Evolutionary conservation across 225 moss, liverwort and hornwort genomes (phyloP).

Genomic region (Bryoerythrophyllum caledonicum): DNA sequence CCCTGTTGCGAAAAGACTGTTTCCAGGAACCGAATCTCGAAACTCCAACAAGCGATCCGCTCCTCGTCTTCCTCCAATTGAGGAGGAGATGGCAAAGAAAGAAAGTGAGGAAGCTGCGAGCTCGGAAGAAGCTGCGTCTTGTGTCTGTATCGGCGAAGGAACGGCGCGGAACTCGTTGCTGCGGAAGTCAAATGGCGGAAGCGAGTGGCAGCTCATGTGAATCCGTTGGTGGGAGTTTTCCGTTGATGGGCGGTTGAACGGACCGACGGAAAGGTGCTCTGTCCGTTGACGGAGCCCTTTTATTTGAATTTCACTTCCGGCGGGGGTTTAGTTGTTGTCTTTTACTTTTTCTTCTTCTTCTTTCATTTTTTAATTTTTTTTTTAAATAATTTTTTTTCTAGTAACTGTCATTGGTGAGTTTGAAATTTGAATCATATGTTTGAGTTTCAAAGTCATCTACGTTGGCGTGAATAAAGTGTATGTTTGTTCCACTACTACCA

Average conservation of each 20-base stretch:
- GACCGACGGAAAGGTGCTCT: not conserved
- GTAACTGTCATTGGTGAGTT: constrained; percentile 2
- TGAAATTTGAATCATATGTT: not conserved
- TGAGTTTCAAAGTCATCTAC: too few species aligned
- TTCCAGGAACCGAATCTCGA: too few species aligned
- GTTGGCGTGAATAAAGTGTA: too few species aligned
- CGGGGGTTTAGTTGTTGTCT: not conserved
- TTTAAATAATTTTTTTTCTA: too few species aligned
- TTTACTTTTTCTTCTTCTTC: not conserved
- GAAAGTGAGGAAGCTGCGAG: not conserved
- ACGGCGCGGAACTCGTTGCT: not conserved
- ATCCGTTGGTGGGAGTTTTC: constrained; percentile 3
- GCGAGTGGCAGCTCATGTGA: not conserved
- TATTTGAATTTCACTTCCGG: constrained; percentile 9
- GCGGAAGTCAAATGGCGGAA: not conserved
- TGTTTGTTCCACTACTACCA: too few species aligned
- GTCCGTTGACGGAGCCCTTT: not conserved
- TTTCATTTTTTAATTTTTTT: too few species aligned
- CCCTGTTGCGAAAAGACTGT: not conserved
- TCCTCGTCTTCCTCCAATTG: not conserved
- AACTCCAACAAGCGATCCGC: not conserved
- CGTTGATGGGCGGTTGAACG: constrained; percentile 22
- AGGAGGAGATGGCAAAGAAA: not conserved
- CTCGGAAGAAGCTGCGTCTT: not conserved
- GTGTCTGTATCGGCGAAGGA: not conserved